A percentile compares a stretch with the other conserved stretches of the same genome.
phyloP scores from a whole-genome alignment of 306 rosid species.

The Quercus robur region DNA sequence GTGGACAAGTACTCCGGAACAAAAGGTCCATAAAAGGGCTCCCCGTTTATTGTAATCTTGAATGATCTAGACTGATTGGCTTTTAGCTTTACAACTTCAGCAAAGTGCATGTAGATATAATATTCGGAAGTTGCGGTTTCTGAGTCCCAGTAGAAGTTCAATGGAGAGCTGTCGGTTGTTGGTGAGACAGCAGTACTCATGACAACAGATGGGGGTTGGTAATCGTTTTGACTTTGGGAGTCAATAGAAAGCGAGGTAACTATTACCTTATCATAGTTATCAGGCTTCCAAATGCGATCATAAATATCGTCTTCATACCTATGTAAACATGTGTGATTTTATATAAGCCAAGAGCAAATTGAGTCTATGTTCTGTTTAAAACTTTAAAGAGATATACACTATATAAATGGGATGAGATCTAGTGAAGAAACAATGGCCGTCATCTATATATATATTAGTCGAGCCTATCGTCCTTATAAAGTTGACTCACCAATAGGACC shows the following conservation, averaged over 20 bases:
- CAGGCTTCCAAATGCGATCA: conserved; percentile 27
- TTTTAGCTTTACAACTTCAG: conserved; percentile 16
- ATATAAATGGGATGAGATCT: too few relatives aligned
- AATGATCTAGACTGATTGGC: conserved; percentile 29
- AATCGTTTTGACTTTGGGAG: neutral
- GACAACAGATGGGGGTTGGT: conserved; percentile 21
- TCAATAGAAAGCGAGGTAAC: neutral
- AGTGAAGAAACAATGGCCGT: too few relatives aligned
- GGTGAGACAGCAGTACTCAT: conserved; percentile 35
- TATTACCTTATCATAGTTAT: neutral
- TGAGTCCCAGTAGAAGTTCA: neutral
- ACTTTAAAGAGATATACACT: too few relatives aligned
- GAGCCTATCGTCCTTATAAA: too few relatives aligned
- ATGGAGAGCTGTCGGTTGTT: neutral
- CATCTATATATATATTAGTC: too few relatives aligned
- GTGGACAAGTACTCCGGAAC: neutral
- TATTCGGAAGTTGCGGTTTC: neutral
- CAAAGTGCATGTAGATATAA: conserved; percentile 23
- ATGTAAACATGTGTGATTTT: neutral
- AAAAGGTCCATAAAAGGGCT: neutral
- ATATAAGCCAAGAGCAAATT: neutral
- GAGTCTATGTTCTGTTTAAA: neutral
- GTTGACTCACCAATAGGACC: too few relatives aligned
- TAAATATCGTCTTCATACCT: conserved; percentile 37
- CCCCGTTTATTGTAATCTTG: conserved; percentile 7